Percentiles rank a stretch among this genome's conserved stretches.
Evolutionary conservation across 768 basidiomycete species (phyloP).

Genomic region (Termitomyces heimii): DNA sequence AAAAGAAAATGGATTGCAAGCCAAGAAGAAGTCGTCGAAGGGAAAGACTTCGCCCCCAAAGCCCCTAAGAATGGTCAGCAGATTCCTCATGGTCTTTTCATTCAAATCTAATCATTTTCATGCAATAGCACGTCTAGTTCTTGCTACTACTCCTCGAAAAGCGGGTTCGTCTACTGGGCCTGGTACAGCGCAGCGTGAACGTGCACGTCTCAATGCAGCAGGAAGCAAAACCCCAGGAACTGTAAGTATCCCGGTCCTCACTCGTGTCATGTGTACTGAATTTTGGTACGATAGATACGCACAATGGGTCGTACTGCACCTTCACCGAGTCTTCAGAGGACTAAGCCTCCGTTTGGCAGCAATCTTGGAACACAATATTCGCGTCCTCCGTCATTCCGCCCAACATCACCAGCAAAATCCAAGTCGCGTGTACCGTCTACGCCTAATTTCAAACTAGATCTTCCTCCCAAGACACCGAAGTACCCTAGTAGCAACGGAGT

Average conservation of each 20-base stretch:
- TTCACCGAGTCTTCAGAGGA: conserved; percentile 42
- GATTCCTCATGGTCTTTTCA: neutral
- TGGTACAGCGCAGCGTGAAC: conserved; percentile 47
- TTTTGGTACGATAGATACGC: conserved; percentile 21
- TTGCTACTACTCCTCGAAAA: conserved; percentile 47
- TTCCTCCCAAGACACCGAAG: conserved; percentile 51
- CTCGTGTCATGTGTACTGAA: neutral
- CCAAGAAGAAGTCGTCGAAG: conserved; percentile 43
- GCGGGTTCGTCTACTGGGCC: conserved; percentile 43
- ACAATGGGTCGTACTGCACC: conserved; percentile 27
- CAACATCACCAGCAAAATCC: conserved; percentile 48
- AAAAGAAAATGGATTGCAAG: conserved; percentile 76
- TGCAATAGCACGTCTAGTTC: conserved; percentile 33
- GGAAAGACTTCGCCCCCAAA: conserved; percentile 28
- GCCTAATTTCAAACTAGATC: conserved; percentile 65
- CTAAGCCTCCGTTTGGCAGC: conserved; percentile 34
- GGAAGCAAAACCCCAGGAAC: conserved; percentile 38
- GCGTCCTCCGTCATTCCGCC: conserved; percentile 29
- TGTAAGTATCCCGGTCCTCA: conserved; percentile 16
- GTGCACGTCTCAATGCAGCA: conserved; percentile 32
- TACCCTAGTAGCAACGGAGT: conserved; percentile 35
- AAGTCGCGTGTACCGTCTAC: conserved; percentile 49
- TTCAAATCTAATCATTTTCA: conserved; percentile 11
- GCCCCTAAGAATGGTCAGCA: conserved; percentile 55
- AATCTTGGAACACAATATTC: conserved; percentile 27